phyloP scores from a whole-genome alignment of 2,329 filamentous ascomycete species.

The Endoconidiophora laricicola region DNA sequence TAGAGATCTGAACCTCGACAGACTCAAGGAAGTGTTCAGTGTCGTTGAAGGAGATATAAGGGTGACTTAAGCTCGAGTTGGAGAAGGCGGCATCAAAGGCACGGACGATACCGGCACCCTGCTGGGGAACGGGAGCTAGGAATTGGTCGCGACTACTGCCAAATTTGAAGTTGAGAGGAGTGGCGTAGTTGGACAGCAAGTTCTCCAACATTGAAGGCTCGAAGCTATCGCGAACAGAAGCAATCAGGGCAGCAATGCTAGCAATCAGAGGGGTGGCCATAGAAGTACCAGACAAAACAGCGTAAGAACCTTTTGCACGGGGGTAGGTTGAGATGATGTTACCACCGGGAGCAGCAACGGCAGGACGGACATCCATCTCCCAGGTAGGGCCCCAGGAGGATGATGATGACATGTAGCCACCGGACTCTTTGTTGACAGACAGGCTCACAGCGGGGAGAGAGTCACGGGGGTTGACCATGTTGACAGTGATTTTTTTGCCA shows the following conservation, averaged over 20 bases:
- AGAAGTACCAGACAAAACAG: constrained; percentile 13
- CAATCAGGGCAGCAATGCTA: constrained; percentile 15
- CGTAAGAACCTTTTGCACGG: constrained; percentile 10
- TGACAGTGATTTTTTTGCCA: constrained; percentile 27
- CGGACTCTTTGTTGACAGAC: constrained; percentile 25
- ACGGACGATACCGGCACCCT: constrained; percentile 43
- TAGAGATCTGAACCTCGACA: constrained; percentile 38
- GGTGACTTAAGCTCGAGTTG: constrained; percentile 34
- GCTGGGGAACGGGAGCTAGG: constrained; percentile 40
- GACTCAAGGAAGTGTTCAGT: constrained; percentile 35
- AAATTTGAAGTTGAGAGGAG: constrained; percentile 32
- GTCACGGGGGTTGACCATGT: constrained; percentile 26
- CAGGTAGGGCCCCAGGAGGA: constrained; percentile 46
- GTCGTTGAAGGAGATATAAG: constrained; percentile 48
- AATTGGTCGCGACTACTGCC: constrained; percentile 21
- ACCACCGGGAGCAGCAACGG: constrained; percentile 38
- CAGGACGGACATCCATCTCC: constrained; percentile 39
- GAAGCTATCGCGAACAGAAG: constrained; percentile 28
- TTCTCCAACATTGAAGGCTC: constrained; percentile 33
- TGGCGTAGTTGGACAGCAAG: constrained; percentile 32
- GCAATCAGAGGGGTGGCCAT: constrained; percentile 14
- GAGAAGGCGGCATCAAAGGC: constrained; percentile 40
- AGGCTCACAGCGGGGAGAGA: constrained; percentile 21
- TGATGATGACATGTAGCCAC: constrained; percentile 34
- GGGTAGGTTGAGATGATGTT: constrained; percentile 34